phyloP scores from a whole-genome alignment of 2,329 filamentous ascomycete species.

The Aspergillus nomiae region DNA sequence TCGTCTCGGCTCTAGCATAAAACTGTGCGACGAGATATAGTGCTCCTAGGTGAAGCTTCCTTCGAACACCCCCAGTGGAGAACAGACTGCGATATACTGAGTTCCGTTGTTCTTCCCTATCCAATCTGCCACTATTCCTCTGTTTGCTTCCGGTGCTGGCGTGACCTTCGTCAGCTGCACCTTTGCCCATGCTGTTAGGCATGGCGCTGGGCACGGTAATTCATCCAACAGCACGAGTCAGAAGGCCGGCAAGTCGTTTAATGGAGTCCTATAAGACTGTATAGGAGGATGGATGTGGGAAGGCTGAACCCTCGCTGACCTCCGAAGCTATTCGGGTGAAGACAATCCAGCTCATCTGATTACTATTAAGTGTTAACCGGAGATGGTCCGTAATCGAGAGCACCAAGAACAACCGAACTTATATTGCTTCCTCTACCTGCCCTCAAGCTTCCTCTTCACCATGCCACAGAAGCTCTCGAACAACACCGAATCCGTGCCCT shows the following conservation, averaged over 20 bases:
- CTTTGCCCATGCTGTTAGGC: too few species aligned
- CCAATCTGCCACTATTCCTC: not conserved
- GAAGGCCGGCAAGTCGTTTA: not conserved
- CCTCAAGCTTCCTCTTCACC: conserved; percentile 59
- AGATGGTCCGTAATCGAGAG: not conserved
- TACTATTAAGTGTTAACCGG: not conserved
- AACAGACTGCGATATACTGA: not conserved
- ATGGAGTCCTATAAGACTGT: too few species aligned
- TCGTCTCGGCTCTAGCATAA: too few species aligned
- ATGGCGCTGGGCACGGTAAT: not conserved
- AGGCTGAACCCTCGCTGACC: too few species aligned
- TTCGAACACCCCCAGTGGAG: too few species aligned
- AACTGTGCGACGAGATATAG: too few species aligned
- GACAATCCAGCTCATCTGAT: too few species aligned
- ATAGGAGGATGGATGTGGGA: too few species aligned
- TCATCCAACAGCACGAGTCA: not conserved
- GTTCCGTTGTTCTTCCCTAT: not conserved
- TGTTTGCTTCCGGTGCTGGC: not conserved
- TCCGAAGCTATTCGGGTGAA: too few species aligned
- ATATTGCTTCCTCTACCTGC: conserved; percentile 13
- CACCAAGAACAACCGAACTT: not conserved
- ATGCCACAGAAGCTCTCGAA: conserved; percentile 90
- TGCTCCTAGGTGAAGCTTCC: too few species aligned
- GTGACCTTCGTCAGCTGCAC: not conserved
- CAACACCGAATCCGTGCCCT: conserved; percentile 70